Evolutionary conservation across 768 basidiomycete species (phyloP).

Genomic region (Exsudoporus frostii): DNA sequence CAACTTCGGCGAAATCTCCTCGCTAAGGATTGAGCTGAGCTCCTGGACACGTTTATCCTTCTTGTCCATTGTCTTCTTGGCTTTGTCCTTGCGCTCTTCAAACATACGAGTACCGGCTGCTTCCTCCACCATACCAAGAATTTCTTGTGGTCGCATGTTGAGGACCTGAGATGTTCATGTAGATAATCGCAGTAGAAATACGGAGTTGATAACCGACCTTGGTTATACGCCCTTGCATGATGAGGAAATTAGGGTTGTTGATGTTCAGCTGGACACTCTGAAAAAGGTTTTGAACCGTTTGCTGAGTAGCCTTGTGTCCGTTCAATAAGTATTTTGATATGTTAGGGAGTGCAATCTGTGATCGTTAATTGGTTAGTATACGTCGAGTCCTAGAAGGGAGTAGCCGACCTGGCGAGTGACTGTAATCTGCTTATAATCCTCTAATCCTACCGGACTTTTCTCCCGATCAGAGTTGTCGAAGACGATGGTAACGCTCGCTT

Average conservation of each 20-base stretch:
- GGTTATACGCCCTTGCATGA: conserved; percentile 99
- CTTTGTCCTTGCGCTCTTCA: conserved; percentile 96
- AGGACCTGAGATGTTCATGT: conserved; percentile 49
- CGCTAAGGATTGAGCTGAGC: conserved; percentile 70
- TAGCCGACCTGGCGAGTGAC: conserved; percentile 86
- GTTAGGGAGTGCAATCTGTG: conserved; percentile 87
- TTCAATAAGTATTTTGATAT: conserved; percentile 94
- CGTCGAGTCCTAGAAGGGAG: background rate
- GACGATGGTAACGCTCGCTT: conserved; percentile 97
- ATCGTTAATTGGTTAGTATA: background rate
- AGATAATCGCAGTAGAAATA: background rate
- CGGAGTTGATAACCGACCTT: conserved; percentile 57
- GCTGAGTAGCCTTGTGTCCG: conserved; percentile 89
- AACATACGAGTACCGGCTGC: conserved; percentile 99
- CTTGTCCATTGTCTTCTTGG: conserved; percentile 92
- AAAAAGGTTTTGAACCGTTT: conserved; percentile 84
- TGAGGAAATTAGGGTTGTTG: conserved; percentile 99
- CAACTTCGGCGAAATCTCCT: conserved; percentile 94
- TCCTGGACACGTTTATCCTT: conserved; percentile 96
- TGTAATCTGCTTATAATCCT: conserved; percentile 83
- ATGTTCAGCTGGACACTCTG: conserved; percentile 98
- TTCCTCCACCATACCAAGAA: conserved; percentile 97
- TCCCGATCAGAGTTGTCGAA: conserved; percentile 94
- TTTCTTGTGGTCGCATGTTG: conserved; percentile 98
- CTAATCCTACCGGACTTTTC: conserved; percentile 79